Evolutionary conservation across 2,329 filamentous ascomycete genomes (phyloP), one percentile per base, ranked within the genome.

Genomic region (Neoascochyta sp.): DNA sequence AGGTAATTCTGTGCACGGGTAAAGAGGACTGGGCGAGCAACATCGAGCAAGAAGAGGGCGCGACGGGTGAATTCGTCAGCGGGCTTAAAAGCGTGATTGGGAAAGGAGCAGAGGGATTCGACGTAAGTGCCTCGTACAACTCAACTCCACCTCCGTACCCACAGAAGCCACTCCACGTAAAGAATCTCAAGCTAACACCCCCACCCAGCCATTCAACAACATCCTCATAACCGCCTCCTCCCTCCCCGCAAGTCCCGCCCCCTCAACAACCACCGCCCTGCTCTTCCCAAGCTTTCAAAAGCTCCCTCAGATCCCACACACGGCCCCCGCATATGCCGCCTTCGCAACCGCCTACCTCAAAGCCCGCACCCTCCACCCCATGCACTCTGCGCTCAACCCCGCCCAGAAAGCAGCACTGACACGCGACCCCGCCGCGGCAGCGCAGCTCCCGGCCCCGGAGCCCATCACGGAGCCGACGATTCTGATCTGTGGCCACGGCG

Each of bases 401-500:
- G 24, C 68, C 66, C 46, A 78, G 71, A 62, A 71, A 62, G 40
- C 60, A 7, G 39, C 46, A 1, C 57, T 70, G 2, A 36, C 55
- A 0, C 62, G 77, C 59, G 31, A 79, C 66, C 50, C 76, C 53
- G 52, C 66, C 38, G 32, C 66, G 65, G 65, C 69, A 15, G 30
- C 53, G 0, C 42, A 61, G 0, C 67, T 86, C 2, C 63, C 65
- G 2, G 71, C 73, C 1, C 80, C 86, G 4, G 66, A 74, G 8
- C 39, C 36, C 3, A 48, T 61, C n/a, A 47, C 42, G 0, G 43
- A 27, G 1, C 50, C 47, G n/a, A 48, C 43, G 1, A 76, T 98
- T 16, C 66, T 96, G 12, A 82, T 95, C 23, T 98, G 92, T 55
- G 87, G 88, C 0, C 92, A 98, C 50, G 83, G 82, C 9, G 80